Percentiles rank a stretch among this genome's conserved stretches.
Conservation (phyloP, 2,329 filamentous ascomycete species). For the Penicillium glabrum region DNA sequence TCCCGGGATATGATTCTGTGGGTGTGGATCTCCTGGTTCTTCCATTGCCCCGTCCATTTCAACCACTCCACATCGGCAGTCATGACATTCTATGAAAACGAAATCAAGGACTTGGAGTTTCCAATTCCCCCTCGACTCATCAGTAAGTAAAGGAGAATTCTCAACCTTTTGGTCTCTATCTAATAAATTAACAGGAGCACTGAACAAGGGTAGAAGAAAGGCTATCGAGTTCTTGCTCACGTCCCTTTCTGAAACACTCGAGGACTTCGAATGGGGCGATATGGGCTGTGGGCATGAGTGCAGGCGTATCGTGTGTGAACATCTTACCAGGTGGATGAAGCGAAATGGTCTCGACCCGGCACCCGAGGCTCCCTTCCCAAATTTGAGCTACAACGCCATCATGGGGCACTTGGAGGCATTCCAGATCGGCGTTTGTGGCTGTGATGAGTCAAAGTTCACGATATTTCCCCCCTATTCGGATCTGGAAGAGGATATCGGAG, state of each 20-base stretch:
- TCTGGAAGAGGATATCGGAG: too few species aligned
- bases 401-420: neutral
- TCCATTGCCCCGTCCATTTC: conserved; percentile 14
- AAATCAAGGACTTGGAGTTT: conserved; percentile 15
- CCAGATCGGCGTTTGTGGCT: too few species aligned
- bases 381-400: neutral
- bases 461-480: too few species aligned
- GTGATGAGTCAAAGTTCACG: too few species aligned
- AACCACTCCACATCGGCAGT: conserved; percentile 11
- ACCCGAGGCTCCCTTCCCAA: conserved; percentile 14
- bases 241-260: conserved; percentile 9
- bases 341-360: conserved; percentile 8
- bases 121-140: conserved; percentile 20
- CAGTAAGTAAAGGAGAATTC: conserved; percentile 6
- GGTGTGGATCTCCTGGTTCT: conserved; percentile 19
- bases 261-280: conserved; percentile 4
- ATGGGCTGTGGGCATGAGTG: conserved; percentile 25
- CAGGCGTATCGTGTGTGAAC: conserved; percentile 24
- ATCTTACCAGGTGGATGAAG: conserved; percentile 13
- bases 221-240: conserved; percentile 10
- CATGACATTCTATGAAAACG: conserved; percentile 13
- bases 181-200: conserved; percentile 11
- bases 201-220: conserved; percentile 13
- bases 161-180: neutral
- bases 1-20: conserved; percentile 7